Percentiles rank a stretch among this genome's conserved stretches.
phyloP scores from a whole-genome alignment of 345 rosid genomes.

The Gossypium anomalum region DNA sequence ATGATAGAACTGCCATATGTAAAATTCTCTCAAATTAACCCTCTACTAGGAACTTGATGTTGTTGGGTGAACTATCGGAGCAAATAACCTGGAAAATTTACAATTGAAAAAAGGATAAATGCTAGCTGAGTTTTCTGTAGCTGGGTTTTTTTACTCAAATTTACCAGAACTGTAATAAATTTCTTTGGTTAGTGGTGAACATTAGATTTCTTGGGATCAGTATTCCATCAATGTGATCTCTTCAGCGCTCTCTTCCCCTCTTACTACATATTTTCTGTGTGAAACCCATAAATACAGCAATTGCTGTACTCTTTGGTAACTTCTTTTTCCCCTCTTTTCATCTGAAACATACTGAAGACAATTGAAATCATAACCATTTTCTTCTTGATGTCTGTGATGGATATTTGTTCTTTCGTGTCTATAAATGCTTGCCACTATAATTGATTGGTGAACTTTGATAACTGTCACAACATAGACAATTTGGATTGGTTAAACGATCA shows the following conservation, averaged over 20 bases:
- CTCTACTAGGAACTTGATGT: neutral
- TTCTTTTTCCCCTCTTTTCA: neutral
- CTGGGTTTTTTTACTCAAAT: too few species aligned
- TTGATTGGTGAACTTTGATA: neutral
- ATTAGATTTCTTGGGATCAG: neutral
- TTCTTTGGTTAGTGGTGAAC: too few species aligned
- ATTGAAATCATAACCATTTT: neutral
- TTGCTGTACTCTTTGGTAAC: neutral
- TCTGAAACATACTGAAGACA: neutral
- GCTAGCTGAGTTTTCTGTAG: too few species aligned
- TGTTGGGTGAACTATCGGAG: neutral
- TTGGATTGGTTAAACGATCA: constrained; percentile 1
- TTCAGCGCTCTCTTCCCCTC: neutral
- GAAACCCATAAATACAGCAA: neutral
- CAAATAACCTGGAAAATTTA: neutral
- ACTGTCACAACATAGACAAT: neutral
- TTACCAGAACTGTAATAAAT: neutral
- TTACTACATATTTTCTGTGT: neutral
- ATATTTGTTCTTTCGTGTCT: neutral
- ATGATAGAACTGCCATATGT: neutral
- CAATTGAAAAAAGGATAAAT: too few species aligned
- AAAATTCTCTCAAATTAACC: neutral
- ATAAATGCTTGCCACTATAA: neutral
- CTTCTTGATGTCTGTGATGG: neutral
- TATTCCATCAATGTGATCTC: neutral